A percentile compares a stretch with the other conserved stretches of the same genome.
phyloP scores from a whole-genome alignment of 164 flowering plant genomes.

The Magnolia sinica region DNA sequence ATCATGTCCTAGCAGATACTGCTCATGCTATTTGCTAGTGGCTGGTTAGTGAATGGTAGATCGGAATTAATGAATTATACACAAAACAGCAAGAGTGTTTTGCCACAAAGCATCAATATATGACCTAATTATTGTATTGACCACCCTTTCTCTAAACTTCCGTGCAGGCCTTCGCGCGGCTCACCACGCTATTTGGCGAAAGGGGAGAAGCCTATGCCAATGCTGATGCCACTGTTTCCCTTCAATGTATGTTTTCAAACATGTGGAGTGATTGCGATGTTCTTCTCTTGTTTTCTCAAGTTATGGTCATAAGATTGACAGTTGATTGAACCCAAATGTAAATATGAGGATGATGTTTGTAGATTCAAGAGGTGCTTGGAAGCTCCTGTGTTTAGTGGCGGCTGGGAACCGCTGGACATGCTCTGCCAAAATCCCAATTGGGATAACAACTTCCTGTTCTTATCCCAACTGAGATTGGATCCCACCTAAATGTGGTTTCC shows the following conservation, averaged over 20 bases:
- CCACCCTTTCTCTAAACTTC: too few species aligned
- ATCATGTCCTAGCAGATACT: too few species aligned
- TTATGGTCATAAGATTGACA: neutral
- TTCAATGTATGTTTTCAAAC: conserved; percentile 48
- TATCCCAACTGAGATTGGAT: too few species aligned
- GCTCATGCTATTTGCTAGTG: neutral
- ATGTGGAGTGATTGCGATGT: neutral
- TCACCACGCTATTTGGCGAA: conserved; percentile 53
- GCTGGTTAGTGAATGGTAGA: too few species aligned
- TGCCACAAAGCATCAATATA: too few species aligned
- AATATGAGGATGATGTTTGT: neutral
- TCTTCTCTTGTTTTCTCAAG: neutral
- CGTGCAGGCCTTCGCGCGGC: conserved; percentile 53
- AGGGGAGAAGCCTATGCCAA: conserved; percentile 71
- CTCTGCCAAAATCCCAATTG: too few species aligned
- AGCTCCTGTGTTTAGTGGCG: neutral
- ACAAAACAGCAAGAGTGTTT: too few species aligned
- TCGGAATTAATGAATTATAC: too few species aligned
- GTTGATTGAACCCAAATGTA: too few species aligned
- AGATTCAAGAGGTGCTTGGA: neutral
- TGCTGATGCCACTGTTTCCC: conserved; percentile 68
- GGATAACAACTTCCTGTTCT: too few species aligned
- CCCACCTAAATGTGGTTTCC: neutral
- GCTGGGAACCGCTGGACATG: neutral
- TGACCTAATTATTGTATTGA: too few species aligned